Evolutionary conservation across 2,329 filamentous ascomycete species (phyloP).

Genomic region (Anisogramma anomala): DNA sequence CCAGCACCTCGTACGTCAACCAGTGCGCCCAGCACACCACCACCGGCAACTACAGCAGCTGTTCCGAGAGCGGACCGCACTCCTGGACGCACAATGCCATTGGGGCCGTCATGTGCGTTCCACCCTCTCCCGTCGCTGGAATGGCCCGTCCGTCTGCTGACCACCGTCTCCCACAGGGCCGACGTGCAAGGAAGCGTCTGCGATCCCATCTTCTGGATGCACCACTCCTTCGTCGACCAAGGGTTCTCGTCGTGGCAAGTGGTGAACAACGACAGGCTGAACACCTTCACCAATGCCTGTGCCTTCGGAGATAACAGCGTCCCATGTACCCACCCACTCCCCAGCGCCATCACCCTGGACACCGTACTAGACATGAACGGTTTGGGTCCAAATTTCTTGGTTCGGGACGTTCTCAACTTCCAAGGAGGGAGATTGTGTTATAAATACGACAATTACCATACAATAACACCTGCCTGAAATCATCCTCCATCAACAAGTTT

Average conservation of each 20-base stretch:
- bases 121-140: too few species aligned
- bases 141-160: not conserved
- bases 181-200: not conserved
- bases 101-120: slow-evolving; percentile 4
- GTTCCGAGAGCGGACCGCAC: slow-evolving; percentile 3
- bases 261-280: not conserved
- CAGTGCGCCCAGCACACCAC: not conserved
- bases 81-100: slow-evolving; percentile 6
- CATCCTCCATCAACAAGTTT: too few species aligned
- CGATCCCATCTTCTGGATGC: slow-evolving; percentile 7
- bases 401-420: slow-evolving; percentile 3
- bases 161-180: not conserved
- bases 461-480: too few species aligned
- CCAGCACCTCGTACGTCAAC: not conserved
- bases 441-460: slow-evolving; percentile 4
- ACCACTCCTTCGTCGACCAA: slow-evolving; percentile 5
- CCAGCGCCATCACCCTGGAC: too few species aligned
- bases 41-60: not conserved
- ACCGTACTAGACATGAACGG: slow-evolving; percentile 6
- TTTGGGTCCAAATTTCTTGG: not conserved
- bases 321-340: slow-evolving; percentile 1
- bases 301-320: not conserved
- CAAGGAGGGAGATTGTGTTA: slow-evolving; percentile 1
- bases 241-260: slow-evolving; percentile 4
- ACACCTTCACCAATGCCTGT: slow-evolving; percentile 1